Conservation (phyloP, 257 asterid species). For the Nicotiana tabacum region DNA sequence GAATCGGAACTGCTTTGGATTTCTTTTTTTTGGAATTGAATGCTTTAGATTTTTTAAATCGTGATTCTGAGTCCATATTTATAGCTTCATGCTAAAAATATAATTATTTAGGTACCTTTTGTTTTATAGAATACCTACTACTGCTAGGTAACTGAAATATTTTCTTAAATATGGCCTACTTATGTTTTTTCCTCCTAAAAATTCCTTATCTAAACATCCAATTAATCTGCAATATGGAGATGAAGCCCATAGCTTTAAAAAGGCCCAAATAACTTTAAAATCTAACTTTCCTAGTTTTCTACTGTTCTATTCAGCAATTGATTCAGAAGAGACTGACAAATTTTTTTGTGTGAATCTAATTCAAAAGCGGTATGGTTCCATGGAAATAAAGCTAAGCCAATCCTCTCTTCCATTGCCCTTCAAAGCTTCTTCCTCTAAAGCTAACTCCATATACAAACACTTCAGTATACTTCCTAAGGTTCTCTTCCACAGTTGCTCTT, state of each 20-base stretch:
- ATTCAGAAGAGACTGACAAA: background rate
- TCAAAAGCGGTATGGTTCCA: conserved; percentile 8
- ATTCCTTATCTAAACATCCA: no score
- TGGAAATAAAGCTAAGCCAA: conserved; percentile 57
- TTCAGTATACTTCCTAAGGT: conserved; percentile 37
- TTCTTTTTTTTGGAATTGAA: no score
- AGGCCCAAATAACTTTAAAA: background rate
- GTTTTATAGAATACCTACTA: no score
- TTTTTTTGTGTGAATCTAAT: background rate
- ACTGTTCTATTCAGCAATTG: background rate
- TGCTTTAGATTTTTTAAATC: no score
- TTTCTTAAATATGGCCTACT: no score
- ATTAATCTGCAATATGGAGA: background rate
- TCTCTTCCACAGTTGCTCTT: background rate
- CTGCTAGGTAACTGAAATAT: no score
- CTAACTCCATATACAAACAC: conserved; percentile 19
- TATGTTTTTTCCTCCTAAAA: no score
- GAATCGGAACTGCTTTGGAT: no score
- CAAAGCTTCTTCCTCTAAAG: conserved; percentile 22
- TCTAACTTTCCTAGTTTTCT: background rate
- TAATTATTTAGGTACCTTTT: no score
- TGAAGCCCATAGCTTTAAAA: background rate
- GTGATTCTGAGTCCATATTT: no score
- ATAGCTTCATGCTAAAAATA: no score
- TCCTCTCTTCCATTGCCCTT: conserved; percentile 34